These are phyloP conservation scores for Alnus rubra DNA, from an alignment of 306 rosid genomes.

Conservation along the genomic window DNA sequence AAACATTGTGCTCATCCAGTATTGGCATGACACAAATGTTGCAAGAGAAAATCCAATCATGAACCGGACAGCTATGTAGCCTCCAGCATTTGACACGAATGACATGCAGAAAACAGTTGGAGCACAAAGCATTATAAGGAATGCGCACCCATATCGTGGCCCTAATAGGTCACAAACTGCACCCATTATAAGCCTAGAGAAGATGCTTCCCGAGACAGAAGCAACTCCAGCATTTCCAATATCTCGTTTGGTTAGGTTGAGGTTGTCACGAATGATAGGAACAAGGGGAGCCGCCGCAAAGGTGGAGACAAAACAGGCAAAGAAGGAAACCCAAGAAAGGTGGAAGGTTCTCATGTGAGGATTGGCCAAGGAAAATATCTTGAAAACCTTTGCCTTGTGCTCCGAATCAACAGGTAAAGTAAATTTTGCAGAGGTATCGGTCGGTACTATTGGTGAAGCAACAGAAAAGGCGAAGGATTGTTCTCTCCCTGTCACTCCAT, in stretches of 20 bases:
- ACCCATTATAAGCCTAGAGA: slow-evolving; percentile 84
- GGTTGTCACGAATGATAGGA: slow-evolving; percentile 79
- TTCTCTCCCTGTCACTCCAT: slow-evolving; percentile 85
- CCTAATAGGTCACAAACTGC: slow-evolving; percentile 80
- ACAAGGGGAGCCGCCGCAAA: slow-evolving; percentile 83
- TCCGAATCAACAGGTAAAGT: slow-evolving; percentile 77
- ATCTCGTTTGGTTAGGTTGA: slow-evolving; percentile 72
- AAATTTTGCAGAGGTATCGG: slow-evolving; percentile 66
- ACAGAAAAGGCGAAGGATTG: slow-evolving; percentile 65
- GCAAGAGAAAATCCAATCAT: slow-evolving; percentile 89
- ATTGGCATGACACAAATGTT: slow-evolving; percentile 90
- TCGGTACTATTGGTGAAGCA: slow-evolving; percentile 70
- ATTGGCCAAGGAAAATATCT: slow-evolving; percentile 65
- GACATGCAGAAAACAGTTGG: slow-evolving; percentile 86
- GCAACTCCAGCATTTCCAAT: slow-evolving; percentile 91
- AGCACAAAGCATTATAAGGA: slow-evolving; percentile 62
- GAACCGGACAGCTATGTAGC: slow-evolving; percentile 69
- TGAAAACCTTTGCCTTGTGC: slow-evolving; percentile 77
- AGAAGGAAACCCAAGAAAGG: slow-evolving; percentile 91
- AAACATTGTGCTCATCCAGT: slow-evolving; percentile 97
- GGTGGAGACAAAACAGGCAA: slow-evolving; percentile 83
- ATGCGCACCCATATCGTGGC: slow-evolving; percentile 81
- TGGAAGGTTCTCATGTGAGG: slow-evolving; percentile 99
- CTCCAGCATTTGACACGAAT: slow-evolving; percentile 57
- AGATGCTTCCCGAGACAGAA: slow-evolving; percentile 78